Evolutionary conservation across 2,329 filamentous ascomycete genomes (phyloP), one percentile per base, ranked within the genome.

Genomic region (Beauveria sp.): DNA sequence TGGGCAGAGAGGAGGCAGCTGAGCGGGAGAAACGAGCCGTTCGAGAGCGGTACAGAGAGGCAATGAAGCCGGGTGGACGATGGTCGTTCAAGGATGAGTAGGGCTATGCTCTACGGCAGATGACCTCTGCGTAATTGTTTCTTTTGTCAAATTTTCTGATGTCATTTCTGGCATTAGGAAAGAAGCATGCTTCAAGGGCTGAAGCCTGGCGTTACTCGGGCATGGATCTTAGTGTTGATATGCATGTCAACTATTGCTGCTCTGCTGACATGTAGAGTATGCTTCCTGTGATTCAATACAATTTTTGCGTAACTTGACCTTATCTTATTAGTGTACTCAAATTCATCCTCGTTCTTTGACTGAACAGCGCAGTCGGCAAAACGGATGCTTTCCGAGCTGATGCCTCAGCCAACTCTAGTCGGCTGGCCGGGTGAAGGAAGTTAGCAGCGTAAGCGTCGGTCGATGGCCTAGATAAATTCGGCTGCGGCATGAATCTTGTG

Each of bases 1-100:
- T 79, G 58, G 85, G 93, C 67, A 83, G 83, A 62, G 80, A 81
- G 63, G 85, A 86, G 69, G 89, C 88, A 0, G 79, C 78, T n/a
- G 80, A 79, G 67, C 76, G 84, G 63, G 87, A 89, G 70, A 81
- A 80, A 65, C 78, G 84, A 55, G 81, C 84, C 61, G 80, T 97
- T 1, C 81, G 86, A 65, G 86, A 90, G 69, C 83, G 92, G 69
- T 89, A 91, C 74, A 80, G 86, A 55, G 92, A 98, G 70, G 93
- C 95, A 1, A 89, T 91, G 84, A 84, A 87, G 38, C 82, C 84
- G 2, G 86, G 84, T 5, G 93, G 93, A 0, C 79, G 82, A 64
- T 98, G 90, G 88, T 72, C 89, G 6, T 97, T 96, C 70, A 83
- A 84, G 65, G 93, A 97, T 72, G 93, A 96, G 72, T 88, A 71